Evolutionary conservation across 2,329 filamentous ascomycete species (phyloP), one percentile per base, ranked within the genome.

Genomic region (Dactylonectria estremocensis): DNA sequence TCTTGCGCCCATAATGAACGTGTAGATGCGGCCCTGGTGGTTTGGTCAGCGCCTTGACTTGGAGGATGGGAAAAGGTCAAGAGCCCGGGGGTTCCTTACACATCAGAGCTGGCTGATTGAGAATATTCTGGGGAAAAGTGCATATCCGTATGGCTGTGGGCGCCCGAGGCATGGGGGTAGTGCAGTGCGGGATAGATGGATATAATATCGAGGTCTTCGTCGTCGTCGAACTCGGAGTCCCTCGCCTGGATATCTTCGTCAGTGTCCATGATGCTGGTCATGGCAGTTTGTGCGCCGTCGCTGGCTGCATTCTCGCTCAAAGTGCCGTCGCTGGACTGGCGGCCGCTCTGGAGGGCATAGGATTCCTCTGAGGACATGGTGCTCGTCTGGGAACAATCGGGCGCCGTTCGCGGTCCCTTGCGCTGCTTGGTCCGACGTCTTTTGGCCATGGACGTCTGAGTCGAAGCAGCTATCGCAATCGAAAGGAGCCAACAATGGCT

Each of bases 1-100:
- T 87, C 85, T 64, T 81, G 78, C 46, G 83, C 83, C 75, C 83
- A 85, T 56, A 87, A 75, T n/a, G 85, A 87, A 54, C 84, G 80
- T 18, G 85, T 87, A 13, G 85, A 84, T 1, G 82, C 81, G 64
- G 80, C 80, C 61, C 82, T 84, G 58, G 33, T 55, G 22, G 31
- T 37, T 55, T 22, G 28, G 55, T 69, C 20, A 70, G 67, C 58
- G 50, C 28, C 16, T 45, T 10, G 7, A 33, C 31, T 31, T 31
- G 28, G 14, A 11, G 31, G n/a, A 22, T 13, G 20, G 35, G 28
- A 9, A 49, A 28, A 22, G 16, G n/a, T n/a, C 13, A 18, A 14
- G 13, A 45, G 6, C 11, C 37, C n/a, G 35, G 18, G 7, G n/a
- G 40, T 14, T 54, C 77, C 85, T 81, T 77, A 87, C 85, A 83